Conservation (phyloP, 768 basidiomycete species). For the Pholiota molesta region DNA sequence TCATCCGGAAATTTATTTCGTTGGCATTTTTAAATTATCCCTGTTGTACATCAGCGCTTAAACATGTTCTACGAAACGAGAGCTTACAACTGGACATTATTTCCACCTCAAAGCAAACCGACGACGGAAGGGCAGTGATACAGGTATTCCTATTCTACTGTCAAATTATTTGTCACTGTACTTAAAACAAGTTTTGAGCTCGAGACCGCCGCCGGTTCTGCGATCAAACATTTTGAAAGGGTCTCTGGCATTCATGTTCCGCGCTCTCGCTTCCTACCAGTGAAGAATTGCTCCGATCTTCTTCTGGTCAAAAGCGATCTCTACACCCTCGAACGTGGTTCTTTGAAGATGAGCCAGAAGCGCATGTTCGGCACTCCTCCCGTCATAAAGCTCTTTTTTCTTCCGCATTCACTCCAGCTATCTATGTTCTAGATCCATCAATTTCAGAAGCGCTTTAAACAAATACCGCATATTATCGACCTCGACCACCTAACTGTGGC, state of each 20-base stretch:
- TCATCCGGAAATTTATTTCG: not conserved
- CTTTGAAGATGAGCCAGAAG: conserved; percentile 78
- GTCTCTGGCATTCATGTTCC: conserved; percentile 98
- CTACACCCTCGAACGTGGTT: conserved; percentile 86
- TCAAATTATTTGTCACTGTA: conserved; percentile 84
- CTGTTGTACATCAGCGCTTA: conserved; percentile 55
- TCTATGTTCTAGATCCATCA: conserved; percentile 60
- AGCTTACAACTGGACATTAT: conserved; percentile 94
- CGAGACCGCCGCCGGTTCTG: conserved; percentile 92
- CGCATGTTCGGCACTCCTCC: conserved; percentile 86
- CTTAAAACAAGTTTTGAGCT: conserved; percentile 88
- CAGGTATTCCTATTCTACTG: conserved; percentile 36
- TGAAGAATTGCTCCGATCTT: conserved; percentile 85
- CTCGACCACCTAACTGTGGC: conserved; percentile 93
- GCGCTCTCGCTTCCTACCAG: conserved; percentile 89
- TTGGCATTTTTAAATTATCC: too few species aligned
- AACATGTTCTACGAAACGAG: conserved; percentile 85
- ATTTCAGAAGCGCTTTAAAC: conserved; percentile 95
- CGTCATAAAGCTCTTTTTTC: conserved; percentile 78
- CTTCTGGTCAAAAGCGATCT: conserved; percentile 90
- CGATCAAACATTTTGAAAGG: conserved; percentile 91
- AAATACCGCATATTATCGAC: conserved; percentile 87
- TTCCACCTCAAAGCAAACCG: conserved; percentile 86
- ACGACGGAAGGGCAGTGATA: conserved; percentile 85
- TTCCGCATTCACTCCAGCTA: not conserved